These are phyloP conservation scores for Pleurotus sapidus DNA, from an alignment of 768 basidiomycete species.

Conservation along the genomic window DNA sequence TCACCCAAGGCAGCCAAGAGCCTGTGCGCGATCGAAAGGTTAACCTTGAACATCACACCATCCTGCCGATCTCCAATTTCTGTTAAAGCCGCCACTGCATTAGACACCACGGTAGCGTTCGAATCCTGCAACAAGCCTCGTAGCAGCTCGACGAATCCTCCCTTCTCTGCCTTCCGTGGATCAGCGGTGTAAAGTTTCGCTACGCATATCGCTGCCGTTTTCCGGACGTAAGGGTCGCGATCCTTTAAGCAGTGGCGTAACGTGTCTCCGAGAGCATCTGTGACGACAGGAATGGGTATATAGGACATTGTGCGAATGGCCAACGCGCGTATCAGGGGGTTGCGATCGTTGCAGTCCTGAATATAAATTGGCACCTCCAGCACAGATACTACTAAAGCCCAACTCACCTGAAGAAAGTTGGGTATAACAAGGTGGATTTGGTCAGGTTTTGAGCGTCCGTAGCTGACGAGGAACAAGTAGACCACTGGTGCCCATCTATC, in stretches of 20 bases:
- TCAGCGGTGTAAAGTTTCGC: slow-evolving; percentile 93
- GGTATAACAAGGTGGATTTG: slow-evolving; percentile 91
- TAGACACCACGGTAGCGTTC: slow-evolving; percentile 97
- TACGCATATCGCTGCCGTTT: slow-evolving; percentile 97
- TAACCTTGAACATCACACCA: slow-evolving; percentile 89
- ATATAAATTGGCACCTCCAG: slow-evolving; percentile 4
- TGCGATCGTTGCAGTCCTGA: slow-evolving; percentile 94
- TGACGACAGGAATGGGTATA: slow-evolving; percentile 89
- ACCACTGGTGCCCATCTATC: slow-evolving; percentile 63
- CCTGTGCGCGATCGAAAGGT: slow-evolving; percentile 84
- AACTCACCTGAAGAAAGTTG: slow-evolving; percentile 81
- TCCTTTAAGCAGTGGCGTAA: slow-evolving; percentile 91
- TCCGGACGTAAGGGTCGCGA: slow-evolving; percentile 95
- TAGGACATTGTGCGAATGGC: slow-evolving; percentile 99
- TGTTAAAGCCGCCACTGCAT: slow-evolving; percentile 94
- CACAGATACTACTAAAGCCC: slow-evolving; percentile 2
- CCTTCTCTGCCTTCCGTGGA: slow-evolving; percentile 80
- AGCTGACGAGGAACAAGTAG: slow-evolving; percentile 95
- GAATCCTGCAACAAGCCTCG: slow-evolving; percentile 89
- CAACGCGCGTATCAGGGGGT: slow-evolving; percentile 94
- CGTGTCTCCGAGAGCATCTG: slow-evolving; percentile 83
- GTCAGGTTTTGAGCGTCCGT: slow-evolving; percentile 91
- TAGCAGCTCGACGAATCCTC: slow-evolving; percentile 87
- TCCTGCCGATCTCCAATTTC: slow-evolving; percentile 96
- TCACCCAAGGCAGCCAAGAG: slow-evolving; percentile 88